Evolutionary conservation across 768 basidiomycete species (phyloP), one percentile per base, ranked within the genome.

Genomic region (Mycena venus): DNA sequence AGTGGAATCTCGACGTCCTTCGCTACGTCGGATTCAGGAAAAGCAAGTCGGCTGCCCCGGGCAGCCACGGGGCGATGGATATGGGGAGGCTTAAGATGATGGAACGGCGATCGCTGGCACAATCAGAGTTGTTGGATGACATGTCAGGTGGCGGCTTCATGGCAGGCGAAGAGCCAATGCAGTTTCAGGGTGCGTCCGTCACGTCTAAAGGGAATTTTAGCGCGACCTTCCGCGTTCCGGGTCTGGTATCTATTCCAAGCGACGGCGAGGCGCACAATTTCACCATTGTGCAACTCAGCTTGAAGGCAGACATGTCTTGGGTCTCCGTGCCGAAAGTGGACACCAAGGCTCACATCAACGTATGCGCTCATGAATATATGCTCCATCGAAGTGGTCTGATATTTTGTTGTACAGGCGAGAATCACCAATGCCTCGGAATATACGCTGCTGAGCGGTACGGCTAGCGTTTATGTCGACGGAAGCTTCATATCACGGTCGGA

Each of bases 401-500:
- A 23, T 59, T 14, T 34, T 27, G 15, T 15, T 31, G 34, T 42
- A 2, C 55, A 82, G 82, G 82, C 82, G 27, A 78, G 79, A 38
- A 79, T 83, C 51, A 80, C 73, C 55, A 83, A 83, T 42, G 75
- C 76, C 0, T 82, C 82, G 7, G 78, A 78, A n/a, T 82, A 78
- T 56, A 79, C 80, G 5, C 42, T 82, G 34, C 65, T 83, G 17
- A 42, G 62, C 25, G 81, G 81, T 1, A 74, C 49, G 5, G 82
- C 79, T 0, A 83, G 78, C 38, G 73, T 83, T 25, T 83, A 81
- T 34, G 78, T 83, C 27, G 80, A 82, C 36, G 79, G 81, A 3
- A 80, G 79, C 61, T 83, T 83, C 68, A 80, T 83, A 23, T 79
- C 82, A 6, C 73, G 78, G 21, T 77, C 81, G 0, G 25, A 69